Conservation (phyloP, 495 filamentous ascomycete species). For the Tetracladium setigerum region DNA sequence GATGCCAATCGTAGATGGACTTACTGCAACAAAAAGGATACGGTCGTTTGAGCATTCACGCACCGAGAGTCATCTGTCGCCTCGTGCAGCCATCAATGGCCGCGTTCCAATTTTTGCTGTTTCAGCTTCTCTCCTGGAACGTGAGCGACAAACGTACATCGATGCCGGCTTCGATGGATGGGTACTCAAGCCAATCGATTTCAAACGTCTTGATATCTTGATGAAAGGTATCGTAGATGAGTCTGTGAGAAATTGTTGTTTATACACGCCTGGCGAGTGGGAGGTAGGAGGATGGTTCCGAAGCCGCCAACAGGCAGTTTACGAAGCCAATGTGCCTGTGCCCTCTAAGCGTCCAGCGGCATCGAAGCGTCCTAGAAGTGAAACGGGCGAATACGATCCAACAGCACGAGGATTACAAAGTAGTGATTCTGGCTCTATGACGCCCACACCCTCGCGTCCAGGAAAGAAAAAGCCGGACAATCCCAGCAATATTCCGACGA, state of each 20-base stretch:
- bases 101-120: conserved; percentile 83
- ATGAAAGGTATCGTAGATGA: conserved; percentile 50
- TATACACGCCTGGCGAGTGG: conserved; percentile 61
- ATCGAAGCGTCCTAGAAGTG: background rate
- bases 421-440: conserved; percentile 13
- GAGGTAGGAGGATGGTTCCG: conserved; percentile 69
- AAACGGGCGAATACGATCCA: background rate
- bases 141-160: conserved; percentile 59
- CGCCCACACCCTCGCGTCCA: background rate
- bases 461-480: too few species aligned
- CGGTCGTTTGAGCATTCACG: conserved; percentile 56
- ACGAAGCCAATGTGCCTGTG: background rate
- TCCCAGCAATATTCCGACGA: too few species aligned
- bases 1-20: conserved; percentile 91
- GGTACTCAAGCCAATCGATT: conserved; percentile 74
- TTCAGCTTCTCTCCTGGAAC: conserved; percentile 76
- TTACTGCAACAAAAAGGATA: conserved; percentile 77
- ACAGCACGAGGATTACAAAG: background rate
- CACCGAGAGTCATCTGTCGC: conserved; percentile 33
- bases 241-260: conserved; percentile 32
- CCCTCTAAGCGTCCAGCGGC: conserved; percentile 2
- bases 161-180: conserved; percentile 87
- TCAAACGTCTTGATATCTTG: conserved; percentile 55
- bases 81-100: conserved; percentile 37
- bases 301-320: background rate